Base-by-base conservation (phyloP, 345 rosid genomes). In the Populus simonii region DNA sequence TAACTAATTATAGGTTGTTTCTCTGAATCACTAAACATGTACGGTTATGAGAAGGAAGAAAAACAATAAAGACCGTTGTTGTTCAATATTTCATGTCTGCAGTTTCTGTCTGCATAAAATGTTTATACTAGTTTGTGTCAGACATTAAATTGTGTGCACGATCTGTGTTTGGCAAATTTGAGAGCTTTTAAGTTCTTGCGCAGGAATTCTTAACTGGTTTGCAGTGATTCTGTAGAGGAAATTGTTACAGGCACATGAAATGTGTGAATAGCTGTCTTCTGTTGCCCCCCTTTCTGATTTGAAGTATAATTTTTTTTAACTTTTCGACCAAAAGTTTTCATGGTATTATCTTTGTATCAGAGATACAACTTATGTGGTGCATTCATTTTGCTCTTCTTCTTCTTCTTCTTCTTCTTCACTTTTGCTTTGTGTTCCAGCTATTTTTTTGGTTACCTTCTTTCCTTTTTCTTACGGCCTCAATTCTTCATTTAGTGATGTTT, bases 401-500 rank as follows among this genome's bases (percentile, higher is more conserved):
- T 55, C 5, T 11, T n/a, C 12, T 66, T 38, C 15, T 33, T 66
- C 51, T 35, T 71, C 61, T 20, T 11, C 20, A 11, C 11, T 11
- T 22, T 53, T 38, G 11, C 65, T 23, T 33, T 15, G 2, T 55
- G 36, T 20, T 8, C 31, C 31, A 20, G 65, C 12, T 7, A 22
- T 36, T 59, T 13, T 65, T 71, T 57, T 13, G 9, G 25, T n/a
- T 17, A 55, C 25, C 66, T 29, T 36, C 20, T 18, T 35, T 66
- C 68, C 15, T 57, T 73, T 10, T 6, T 0, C 35, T 9, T 4
- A 13, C 18, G 0, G 18, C 15, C 29, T 12, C 27, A 55, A 72
- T 55, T 57, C 61, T 36, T 67, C 69, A 7, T 74, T 59, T 70
- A 36, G 29, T 70, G 74, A 13, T 70, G 43, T 69, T 27, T 71